Evolutionary conservation across 768 basidiomycete species (phyloP).

Genomic region (Cyclocybe aegerita): DNA sequence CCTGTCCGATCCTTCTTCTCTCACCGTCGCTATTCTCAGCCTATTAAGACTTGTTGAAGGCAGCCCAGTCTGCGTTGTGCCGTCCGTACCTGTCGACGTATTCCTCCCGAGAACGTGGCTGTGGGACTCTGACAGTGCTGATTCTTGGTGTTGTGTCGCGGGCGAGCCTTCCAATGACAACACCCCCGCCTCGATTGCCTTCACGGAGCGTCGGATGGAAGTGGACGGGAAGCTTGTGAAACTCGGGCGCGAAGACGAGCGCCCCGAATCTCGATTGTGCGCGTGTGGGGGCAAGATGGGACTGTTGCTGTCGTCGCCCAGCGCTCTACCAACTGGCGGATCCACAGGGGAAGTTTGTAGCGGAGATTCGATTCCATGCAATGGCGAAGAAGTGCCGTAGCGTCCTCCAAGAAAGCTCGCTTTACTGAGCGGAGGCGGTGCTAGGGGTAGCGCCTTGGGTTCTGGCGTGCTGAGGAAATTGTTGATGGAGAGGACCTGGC

Average conservation of each 20-base stretch:
- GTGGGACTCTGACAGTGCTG: constrained; percentile 1
- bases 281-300: neutral
- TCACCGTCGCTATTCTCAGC: too few relatives aligned
- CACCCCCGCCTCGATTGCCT: neutral
- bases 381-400: neutral
- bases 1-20: too few relatives aligned
- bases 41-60: too few relatives aligned
- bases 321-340: neutral
- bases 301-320: neutral
- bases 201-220: constrained; percentile 3
- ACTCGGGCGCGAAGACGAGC: neutral
- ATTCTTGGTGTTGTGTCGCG: neutral
- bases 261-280: neutral
- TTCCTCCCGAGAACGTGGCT: neutral
- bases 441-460: neutral
- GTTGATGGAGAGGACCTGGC: constrained; percentile 1
- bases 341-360: too few relatives aligned
- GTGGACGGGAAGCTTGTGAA: constrained; percentile 9
- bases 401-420: neutral
- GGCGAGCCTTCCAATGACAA: too few relatives aligned
- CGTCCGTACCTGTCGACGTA: neutral
- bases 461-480: neutral
- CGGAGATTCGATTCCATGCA: too few relatives aligned
- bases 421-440: too few relatives aligned
- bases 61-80: neutral